These are phyloP conservation scores for Penicillium concentricum DNA, from an alignment of 2,329 filamentous ascomycete species.

Conservation along the genomic window DNA sequence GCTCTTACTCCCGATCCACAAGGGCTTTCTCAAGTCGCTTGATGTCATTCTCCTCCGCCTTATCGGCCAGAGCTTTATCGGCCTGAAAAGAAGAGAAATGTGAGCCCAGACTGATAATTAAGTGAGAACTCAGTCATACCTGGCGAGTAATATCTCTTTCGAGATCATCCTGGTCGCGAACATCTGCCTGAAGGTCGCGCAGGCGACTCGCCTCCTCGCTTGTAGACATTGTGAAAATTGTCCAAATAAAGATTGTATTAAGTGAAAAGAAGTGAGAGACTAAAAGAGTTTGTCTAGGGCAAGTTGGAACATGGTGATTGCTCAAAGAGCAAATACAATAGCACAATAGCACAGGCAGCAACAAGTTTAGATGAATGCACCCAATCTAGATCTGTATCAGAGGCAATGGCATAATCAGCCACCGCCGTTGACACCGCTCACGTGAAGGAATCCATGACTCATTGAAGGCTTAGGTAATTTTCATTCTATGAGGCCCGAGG, in stretches of 20 bases:
- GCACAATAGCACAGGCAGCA: background rate
- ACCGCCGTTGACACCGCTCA: slow-evolving; percentile 17
- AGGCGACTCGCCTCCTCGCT: slow-evolving; percentile 61
- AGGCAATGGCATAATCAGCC: slow-evolving; percentile 9
- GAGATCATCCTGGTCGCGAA: slow-evolving; percentile 84
- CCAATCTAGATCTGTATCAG: slow-evolving; percentile 5
- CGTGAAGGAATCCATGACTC: background rate
- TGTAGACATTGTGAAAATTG: slow-evolving; percentile 5
- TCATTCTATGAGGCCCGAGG: background rate
- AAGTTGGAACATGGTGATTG: background rate
- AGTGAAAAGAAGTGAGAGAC: background rate
- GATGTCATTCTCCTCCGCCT: slow-evolving; percentile 63
- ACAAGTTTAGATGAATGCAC: background rate
- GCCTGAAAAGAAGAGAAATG: slow-evolving; percentile 40
- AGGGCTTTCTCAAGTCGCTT: slow-evolving; percentile 61
- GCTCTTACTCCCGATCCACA: slow-evolving; percentile 46
- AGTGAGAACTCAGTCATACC: slow-evolving; percentile 24
- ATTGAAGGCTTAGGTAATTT: background rate
- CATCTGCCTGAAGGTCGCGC: slow-evolving; percentile 62
- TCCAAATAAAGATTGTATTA: slow-evolving; percentile 1
- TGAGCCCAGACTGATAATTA: background rate
- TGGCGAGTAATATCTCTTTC: slow-evolving; percentile 78
- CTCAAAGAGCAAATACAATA: background rate
- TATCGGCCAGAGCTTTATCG: slow-evolving; percentile 59
- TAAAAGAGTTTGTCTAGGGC: background rate